Percentiles rank a stretch among this genome's conserved stretches.
These are phyloP conservation scores for Salix dunnii DNA, from an alignment of 345 rosid species.

Conservation along the genomic window DNA sequence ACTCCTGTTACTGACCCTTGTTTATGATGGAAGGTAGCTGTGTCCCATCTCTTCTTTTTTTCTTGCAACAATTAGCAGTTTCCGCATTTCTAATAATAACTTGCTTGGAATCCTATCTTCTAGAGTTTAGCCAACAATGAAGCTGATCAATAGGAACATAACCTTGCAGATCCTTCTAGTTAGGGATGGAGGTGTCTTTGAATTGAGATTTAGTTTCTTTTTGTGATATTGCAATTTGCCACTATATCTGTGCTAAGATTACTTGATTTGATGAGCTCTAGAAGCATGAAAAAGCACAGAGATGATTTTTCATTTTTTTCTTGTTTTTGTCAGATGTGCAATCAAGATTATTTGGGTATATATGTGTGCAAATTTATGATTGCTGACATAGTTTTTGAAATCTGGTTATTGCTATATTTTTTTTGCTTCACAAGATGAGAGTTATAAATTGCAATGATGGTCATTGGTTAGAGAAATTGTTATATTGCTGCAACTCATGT, in stretches of 20 bases:
- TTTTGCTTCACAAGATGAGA: background rate
- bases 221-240: slow-evolving; percentile 1
- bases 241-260: background rate
- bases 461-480: background rate
- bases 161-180: too few relatives aligned
- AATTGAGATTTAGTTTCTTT: background rate
- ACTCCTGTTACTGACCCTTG: slow-evolving; percentile 73
- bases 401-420: background rate
- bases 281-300: background rate
- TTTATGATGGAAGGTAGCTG: slow-evolving; percentile 85
- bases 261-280: background rate
- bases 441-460: background rate
- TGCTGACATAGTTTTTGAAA: background rate
- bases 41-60: slow-evolving; percentile 1
- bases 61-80: too few relatives aligned
- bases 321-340: background rate
- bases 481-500: background rate
- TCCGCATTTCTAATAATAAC: too few relatives aligned
- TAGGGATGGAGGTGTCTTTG: too few relatives aligned
- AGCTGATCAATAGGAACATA: too few relatives aligned
- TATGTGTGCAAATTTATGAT: background rate
- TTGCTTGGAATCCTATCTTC: too few relatives aligned
- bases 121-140: too few relatives aligned
- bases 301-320: too few relatives aligned
- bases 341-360: background rate